Evolutionary conservation across 2,329 filamentous ascomycete species (phyloP).

Genomic region (Colletotrichum cereale): DNA sequence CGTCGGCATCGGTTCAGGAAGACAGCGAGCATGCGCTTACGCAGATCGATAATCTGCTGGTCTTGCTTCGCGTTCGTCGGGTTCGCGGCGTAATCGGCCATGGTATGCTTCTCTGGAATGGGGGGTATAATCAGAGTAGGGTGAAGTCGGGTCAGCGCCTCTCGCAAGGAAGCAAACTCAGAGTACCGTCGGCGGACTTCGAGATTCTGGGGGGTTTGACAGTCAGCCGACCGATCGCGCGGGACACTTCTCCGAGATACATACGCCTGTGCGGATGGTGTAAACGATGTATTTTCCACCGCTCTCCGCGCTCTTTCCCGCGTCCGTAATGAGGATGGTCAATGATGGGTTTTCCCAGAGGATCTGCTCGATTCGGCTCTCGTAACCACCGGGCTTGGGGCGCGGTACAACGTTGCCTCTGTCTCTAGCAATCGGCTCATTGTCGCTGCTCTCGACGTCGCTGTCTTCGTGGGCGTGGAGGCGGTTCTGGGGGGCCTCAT

Average conservation of each 20-base stretch:
- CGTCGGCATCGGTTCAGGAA: conserved; percentile 93
- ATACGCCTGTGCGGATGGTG: conserved; percentile 93
- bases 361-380: conserved; percentile 96
- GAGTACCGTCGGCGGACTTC: conserved; percentile 96
- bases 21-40: conserved; percentile 96
- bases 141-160: conserved; percentile 90
- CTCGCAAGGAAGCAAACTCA: conserved; percentile 91
- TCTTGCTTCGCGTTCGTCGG: conserved; percentile 99
- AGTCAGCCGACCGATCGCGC: background rate
- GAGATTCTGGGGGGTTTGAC: conserved; percentile 74
- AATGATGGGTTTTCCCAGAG: conserved; percentile 94
- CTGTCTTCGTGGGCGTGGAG: conserved; percentile 52
- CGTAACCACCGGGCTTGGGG: conserved; percentile 87
- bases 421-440: conserved; percentile 52
- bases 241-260: conserved; percentile 45
- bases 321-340: conserved; percentile 91
- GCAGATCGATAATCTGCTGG: conserved; percentile 93
- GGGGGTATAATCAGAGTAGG: conserved; percentile 96
- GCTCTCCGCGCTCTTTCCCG: conserved; percentile 93
- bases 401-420: conserved; percentile 63
- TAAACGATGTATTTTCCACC: conserved; percentile 97
- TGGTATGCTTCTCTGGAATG: conserved; percentile 98
- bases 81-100: conserved; percentile 98
- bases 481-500: conserved; percentile 69
- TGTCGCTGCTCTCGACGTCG: conserved; percentile 63